A percentile compares a stretch with the other conserved stretches of the same genome.
Conservation (phyloP, 768 basidiomycete species). For the Amanita exitialis region DNA sequence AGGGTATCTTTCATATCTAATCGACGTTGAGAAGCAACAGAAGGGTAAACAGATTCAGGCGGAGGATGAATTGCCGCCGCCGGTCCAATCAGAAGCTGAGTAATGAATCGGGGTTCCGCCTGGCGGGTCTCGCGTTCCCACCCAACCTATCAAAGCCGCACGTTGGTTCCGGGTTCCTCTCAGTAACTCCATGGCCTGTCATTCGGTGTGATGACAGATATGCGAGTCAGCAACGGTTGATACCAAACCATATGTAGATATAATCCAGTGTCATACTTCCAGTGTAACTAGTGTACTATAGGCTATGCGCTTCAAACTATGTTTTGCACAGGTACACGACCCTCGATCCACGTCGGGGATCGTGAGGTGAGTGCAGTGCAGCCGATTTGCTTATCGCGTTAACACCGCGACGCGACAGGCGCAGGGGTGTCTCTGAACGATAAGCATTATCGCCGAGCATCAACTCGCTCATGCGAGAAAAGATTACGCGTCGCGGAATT, state of each 20-base stretch:
- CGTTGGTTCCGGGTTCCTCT: neutral
- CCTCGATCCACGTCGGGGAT: neutral
- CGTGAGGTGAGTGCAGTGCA: neutral
- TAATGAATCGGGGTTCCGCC: neutral
- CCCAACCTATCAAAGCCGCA: neutral
- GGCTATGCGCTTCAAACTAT: neutral
- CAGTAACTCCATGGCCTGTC: conserved; percentile 2
- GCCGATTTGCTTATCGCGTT: neutral
- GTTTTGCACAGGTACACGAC: neutral
- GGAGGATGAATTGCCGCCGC: neutral
- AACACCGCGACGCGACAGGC: neutral
- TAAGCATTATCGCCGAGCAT: conserved; percentile 1
- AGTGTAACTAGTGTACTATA: neutral
- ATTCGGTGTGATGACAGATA: neutral
- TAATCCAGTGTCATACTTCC: neutral
- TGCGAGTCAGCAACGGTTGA: too few relatives aligned
- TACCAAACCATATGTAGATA: neutral
- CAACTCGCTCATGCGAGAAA: neutral
- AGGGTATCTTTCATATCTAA: conserved; percentile 44
- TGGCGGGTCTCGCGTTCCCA: neutral
- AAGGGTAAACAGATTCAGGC: neutral
- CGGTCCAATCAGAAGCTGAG: neutral
- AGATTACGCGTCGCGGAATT: neutral
- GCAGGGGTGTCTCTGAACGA: neutral
- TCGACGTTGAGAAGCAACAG: neutral